Conservation (phyloP, 1,139 yeast species). For the Scheffersomyces lignicola region DNA sequence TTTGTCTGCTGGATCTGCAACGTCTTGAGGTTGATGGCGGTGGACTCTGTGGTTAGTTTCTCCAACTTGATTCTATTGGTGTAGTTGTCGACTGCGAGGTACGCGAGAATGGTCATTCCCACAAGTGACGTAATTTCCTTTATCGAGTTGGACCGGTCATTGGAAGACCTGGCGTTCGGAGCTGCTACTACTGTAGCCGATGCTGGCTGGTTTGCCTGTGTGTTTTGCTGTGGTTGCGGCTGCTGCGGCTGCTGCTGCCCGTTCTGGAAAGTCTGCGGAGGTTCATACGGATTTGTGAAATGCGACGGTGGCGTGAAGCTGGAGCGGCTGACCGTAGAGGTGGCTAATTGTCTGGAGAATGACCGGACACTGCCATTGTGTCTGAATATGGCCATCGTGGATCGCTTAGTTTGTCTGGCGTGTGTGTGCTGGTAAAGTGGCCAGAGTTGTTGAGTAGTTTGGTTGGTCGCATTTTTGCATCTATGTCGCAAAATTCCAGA, state of each 20-base stretch:
- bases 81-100: conserved; percentile 55
- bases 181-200: not conserved
- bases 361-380: too few relatives aligned
- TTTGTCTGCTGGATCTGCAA: conserved; percentile 45
- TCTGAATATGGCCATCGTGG: too few relatives aligned
- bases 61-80: conserved; percentile 43
- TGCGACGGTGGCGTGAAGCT: conserved; percentile 10
- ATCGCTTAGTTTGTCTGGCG: too few relatives aligned
- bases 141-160: conserved; percentile 13
- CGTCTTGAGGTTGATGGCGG: conserved; percentile 42
- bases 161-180: not conserved
- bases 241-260: conserved; percentile 5
- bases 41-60: conserved; percentile 37
- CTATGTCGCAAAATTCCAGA: too few relatives aligned
- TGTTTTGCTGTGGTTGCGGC: conserved; percentile 4
- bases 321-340: not conserved
- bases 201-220: conserved; percentile 3
- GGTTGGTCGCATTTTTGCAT: too few relatives aligned
- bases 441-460: too few relatives aligned
- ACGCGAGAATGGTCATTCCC: conserved; percentile 43
- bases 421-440: too few relatives aligned
- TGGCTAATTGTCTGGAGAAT: not conserved
- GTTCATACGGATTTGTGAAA: conserved; percentile 9
- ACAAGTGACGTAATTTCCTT: conserved; percentile 35
- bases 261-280: conserved; percentile 6